Evolutionary conservation across 345 rosid genomes (phyloP).

Genomic region (Linum tenue): DNA sequence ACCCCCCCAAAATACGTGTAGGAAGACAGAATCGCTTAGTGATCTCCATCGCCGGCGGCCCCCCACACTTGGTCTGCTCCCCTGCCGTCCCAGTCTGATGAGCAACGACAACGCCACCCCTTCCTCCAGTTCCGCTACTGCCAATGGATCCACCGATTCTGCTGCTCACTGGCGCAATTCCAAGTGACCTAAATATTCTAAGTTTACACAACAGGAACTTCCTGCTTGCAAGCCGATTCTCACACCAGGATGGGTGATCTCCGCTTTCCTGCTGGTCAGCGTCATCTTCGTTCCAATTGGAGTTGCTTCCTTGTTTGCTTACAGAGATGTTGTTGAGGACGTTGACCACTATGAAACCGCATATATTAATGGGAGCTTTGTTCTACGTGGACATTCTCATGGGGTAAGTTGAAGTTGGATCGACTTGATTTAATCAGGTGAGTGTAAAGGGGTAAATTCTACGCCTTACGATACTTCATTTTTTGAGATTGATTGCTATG

Average conservation of each 20-base stretch:
- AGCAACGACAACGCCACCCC: constrained; percentile 28
- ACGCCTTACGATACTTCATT: too few species aligned
- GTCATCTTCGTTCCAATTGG: constrained; percentile 92
- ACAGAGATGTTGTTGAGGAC: constrained; percentile 88
- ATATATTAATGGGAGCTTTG: constrained; percentile 25
- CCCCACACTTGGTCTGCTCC: not conserved
- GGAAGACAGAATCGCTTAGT: not conserved
- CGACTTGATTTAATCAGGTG: too few species aligned
- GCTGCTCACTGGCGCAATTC: constrained; percentile 62
- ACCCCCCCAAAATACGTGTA: not conserved
- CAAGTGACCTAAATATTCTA: constrained; percentile 93
- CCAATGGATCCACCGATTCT: constrained; percentile 72
- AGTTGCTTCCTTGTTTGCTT: constrained; percentile 78
- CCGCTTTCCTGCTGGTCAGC: constrained; percentile 81
- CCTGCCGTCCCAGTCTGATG: constrained; percentile 12
- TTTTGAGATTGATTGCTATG: too few species aligned
- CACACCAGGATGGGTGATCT: constrained; percentile 89
- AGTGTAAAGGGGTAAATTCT: too few species aligned
- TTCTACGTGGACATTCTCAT: too few species aligned
- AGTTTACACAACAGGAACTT: constrained; percentile 93
- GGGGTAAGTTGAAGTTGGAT: too few species aligned
- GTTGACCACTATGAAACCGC: constrained; percentile 64
- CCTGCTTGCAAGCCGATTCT: constrained; percentile 99
- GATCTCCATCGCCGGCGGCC: not conserved
- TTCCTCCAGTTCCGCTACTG: constrained; percentile 48